phyloP scores from a whole-genome alignment of 202 grass and related monocot genomes.

The Panicum hallii region DNA sequence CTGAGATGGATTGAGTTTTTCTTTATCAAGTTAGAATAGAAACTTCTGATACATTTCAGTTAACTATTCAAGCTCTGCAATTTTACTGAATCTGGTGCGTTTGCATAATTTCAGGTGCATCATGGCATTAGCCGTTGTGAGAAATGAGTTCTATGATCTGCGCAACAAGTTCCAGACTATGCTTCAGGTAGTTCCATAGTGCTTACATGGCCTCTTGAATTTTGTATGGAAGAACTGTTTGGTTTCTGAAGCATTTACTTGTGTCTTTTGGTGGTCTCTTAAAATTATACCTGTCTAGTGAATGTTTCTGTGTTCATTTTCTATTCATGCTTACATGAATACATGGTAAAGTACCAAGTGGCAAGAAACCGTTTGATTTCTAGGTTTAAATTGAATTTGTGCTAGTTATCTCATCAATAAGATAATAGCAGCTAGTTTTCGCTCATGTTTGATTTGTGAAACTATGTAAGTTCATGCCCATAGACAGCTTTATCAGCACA shows the following conservation, averaged over 20 bases:
- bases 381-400: background rate
- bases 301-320: background rate
- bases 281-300: background rate
- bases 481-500: background rate
- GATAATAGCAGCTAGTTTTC: background rate
- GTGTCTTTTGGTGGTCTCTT: background rate
- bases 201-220: background rate
- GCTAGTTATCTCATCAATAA: background rate
- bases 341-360: background rate
- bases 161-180: slow-evolving; percentile 69
- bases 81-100: background rate
- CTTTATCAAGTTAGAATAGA: slow-evolving; percentile 20
- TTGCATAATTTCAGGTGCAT: slow-evolving; percentile 63
- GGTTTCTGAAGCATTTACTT: background rate
- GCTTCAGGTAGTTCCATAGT: slow-evolving; percentile 61
- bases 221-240: background rate
- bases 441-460: background rate
- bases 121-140: slow-evolving; percentile 59
- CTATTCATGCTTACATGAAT: background rate
- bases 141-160: slow-evolving; percentile 62
- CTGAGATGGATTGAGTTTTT: background rate
- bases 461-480: background rate
- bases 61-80: background rate
- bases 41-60: slow-evolving; percentile 9
- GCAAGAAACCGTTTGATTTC: background rate